Evolutionary conservation across 2,329 filamentous ascomycete genomes (phyloP).

Genomic region (Talaromyces pinophilus): DNA sequence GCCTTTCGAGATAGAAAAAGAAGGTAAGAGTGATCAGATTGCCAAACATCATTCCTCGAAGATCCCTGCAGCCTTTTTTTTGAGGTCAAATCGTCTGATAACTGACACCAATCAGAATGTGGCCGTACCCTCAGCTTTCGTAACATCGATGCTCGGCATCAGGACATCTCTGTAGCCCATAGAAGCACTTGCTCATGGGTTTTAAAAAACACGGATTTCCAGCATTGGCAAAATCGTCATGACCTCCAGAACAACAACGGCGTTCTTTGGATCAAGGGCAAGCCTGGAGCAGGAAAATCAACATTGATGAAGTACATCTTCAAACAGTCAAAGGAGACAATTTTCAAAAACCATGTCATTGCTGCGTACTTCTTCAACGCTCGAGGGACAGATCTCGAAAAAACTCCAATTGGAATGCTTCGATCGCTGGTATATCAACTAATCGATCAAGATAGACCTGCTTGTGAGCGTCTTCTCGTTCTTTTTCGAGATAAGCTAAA

Average conservation of each 20-base stretch:
- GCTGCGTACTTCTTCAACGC: not conserved
- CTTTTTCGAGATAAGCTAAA: not conserved
- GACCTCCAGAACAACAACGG: not conserved
- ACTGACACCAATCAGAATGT: not conserved
- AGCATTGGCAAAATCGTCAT: not conserved
- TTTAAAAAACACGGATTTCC: not conserved
- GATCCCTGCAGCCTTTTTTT: not conserved
- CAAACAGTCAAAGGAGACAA: not conserved
- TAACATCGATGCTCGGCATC: not conserved
- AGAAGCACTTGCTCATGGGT: not conserved
- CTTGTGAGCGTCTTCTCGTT: not conserved
- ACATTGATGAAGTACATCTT: not conserved
- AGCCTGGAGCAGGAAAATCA: not conserved
- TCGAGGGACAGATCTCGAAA: not conserved
- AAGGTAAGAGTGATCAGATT: not conserved
- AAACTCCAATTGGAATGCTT: not conserved
- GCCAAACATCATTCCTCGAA: not conserved
- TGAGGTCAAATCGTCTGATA: not conserved
- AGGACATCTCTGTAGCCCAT: not conserved
- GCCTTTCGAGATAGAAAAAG: not conserved
- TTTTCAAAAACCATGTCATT: not conserved
- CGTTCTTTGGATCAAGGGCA: not conserved
- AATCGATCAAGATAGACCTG: not conserved
- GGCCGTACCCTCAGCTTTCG: not conserved
- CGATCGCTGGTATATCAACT: not conserved